Evolutionary conservation across 306 rosid genomes (phyloP), one percentile per base, ranked within the genome.

Genomic region (Boehmeria nivea): DNA sequence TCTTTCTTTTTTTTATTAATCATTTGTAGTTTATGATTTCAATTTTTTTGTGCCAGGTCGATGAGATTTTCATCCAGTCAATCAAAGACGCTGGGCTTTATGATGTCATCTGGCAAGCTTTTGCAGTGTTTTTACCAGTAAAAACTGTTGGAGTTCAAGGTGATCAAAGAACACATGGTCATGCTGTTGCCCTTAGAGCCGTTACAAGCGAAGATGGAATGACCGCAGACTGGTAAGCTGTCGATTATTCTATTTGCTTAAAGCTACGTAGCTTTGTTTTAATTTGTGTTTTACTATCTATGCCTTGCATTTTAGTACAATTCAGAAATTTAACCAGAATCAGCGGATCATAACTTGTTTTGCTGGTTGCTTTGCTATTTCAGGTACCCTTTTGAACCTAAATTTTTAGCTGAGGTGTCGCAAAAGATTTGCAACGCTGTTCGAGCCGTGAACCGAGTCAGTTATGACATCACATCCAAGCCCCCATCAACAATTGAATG

Each of bases 161-260:
- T 31, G 94, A 91, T 69, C 87, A 87, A 67, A 80, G 98, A 78
- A 91, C 98, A 26, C 98, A 91, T 67, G 88, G 96, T 58, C 95
- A 91, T 75, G 96, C 88, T 39, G 96, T 91, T 57, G 83, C 89
- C 45, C 87, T 91, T 12, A 74, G 99, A 75, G 99, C 99, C 55
- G 96, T 91, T 46, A 91, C 99, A 6, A 91, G 99, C 77, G 93
- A 91, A 67, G 98, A 91, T 73, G 98, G 96, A 75, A 91, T 91
- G 98, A 91, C 98, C 3, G 96, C 98, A 37, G 96, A 80, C 60
- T 91, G 98, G 98, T 87, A 82, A 64, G 76, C 43, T 59, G 64
- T 51, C 43, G 60, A 42, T 26, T 50, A 19, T 61, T 34, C 40
- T 33, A 22, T 31, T 12, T 20, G 28, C 25, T 33, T 70, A 37